These are phyloP conservation scores for Nephelium lappaceum DNA, from an alignment of 345 rosid genomes.

Conservation along the genomic window DNA sequence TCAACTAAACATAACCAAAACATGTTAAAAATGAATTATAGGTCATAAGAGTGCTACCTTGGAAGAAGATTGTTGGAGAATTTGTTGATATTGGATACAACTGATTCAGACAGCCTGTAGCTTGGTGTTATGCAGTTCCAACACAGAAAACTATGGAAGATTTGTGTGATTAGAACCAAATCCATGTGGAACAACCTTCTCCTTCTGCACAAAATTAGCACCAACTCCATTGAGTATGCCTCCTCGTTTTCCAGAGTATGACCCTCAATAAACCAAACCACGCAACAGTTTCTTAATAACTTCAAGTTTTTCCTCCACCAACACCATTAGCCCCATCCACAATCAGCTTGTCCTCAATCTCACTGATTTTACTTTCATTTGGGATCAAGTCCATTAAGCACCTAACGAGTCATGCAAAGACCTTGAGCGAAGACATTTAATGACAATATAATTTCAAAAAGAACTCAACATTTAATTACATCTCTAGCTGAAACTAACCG, in stretches of 20 bases:
- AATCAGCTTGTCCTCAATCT: constrained; percentile 44
- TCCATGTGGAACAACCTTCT: constrained; percentile 74
- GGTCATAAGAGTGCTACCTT: no score
- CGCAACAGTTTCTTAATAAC: constrained; percentile 49
- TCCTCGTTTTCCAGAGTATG: constrained; percentile 68
- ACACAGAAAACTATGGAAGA: no score
- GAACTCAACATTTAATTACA: background rate
- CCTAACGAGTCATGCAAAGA: constrained; percentile 36
- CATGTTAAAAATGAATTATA: no score
- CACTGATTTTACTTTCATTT: constrained; percentile 25
- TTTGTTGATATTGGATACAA: no score
- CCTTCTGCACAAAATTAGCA: constrained; percentile 97
- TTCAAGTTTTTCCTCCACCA: constrained; percentile 80
- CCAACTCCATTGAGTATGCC: constrained; percentile 92
- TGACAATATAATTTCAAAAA: background rate
- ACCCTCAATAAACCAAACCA: constrained; percentile 62
- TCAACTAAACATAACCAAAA: no score
- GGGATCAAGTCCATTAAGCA: constrained; percentile 74
- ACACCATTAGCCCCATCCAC: constrained; percentile 97
- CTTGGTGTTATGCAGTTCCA: no score
- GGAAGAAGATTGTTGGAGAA: no score
- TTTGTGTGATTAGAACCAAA: constrained; percentile 57
- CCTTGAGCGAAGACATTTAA: background rate
- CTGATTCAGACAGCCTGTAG: no score
- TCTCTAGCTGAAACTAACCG: constrained; percentile 38